These are phyloP conservation scores for Talaromyces ruber DNA, from an alignment of 495 filamentous ascomycete species.

Conservation along the genomic window DNA sequence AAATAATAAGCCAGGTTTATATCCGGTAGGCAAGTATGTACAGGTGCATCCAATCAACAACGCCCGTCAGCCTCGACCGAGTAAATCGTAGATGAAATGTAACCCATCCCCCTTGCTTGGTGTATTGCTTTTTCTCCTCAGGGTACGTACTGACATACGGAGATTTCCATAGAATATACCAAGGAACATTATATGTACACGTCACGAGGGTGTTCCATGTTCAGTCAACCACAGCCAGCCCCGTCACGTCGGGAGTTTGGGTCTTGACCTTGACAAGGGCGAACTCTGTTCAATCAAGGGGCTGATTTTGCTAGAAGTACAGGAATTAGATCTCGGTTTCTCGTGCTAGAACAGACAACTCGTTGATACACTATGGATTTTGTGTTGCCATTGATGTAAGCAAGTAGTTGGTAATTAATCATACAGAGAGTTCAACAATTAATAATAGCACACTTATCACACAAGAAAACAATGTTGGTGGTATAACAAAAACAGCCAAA, in stretches of 20 bases:
- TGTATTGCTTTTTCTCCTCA: not conserved
- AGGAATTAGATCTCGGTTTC: not conserved
- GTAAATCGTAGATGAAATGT: not conserved
- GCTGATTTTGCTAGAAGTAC: not conserved
- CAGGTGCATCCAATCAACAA: not conserved
- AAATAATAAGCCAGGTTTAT: not conserved
- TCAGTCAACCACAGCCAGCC: not conserved
- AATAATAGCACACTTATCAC: not conserved
- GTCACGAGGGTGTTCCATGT: not conserved
- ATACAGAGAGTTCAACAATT: not conserved
- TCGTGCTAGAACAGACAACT: not conserved
- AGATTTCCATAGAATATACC: not conserved
- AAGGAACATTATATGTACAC: not conserved
- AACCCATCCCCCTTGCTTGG: not conserved
- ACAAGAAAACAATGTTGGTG: not conserved
- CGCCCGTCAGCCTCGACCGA: not conserved
- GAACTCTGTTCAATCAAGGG: not conserved
- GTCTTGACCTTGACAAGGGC: not conserved
- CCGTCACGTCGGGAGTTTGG: not conserved
- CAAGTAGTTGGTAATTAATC: not conserved
- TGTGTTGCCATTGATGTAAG: not conserved
- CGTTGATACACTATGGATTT: not conserved
- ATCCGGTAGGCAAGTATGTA: not conserved
- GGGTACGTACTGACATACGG: not conserved
- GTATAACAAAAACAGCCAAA: conserved; percentile 1